Conservation (phyloP, 441 rosid species). For the Isatis lusitanica region DNA sequence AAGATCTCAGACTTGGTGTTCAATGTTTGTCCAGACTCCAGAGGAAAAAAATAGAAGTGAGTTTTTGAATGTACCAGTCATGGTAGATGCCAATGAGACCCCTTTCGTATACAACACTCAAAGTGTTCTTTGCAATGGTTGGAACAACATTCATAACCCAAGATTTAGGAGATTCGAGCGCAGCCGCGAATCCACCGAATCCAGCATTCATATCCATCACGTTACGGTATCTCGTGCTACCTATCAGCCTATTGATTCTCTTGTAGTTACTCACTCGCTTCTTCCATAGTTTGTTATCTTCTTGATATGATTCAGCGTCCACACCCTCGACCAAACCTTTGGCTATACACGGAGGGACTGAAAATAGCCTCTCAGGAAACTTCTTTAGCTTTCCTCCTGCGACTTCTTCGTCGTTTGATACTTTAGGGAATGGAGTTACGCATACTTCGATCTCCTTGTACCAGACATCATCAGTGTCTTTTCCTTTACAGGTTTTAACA, state of each 20-base stretch:
- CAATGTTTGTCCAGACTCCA: neutral
- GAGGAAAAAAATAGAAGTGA: neutral
- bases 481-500: constrained; percentile 35
- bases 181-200: constrained; percentile 52
- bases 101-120: constrained; percentile 44
- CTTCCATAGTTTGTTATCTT: constrained; percentile 41
- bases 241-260: constrained; percentile 38
- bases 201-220: constrained; percentile 56
- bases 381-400: constrained; percentile 38
- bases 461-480: constrained; percentile 46
- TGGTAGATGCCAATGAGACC: constrained; percentile 57
- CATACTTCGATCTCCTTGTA: constrained; percentile 50
- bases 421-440: constrained; percentile 42
- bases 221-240: constrained; percentile 46
- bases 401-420: constrained; percentile 34
- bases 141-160: constrained; percentile 64
- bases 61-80: constrained; percentile 41
- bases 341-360: constrained; percentile 40
- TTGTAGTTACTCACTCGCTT: constrained; percentile 46
- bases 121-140: constrained; percentile 42
- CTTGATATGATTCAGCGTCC: constrained; percentile 35
- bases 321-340: constrained; percentile 39
- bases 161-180: constrained; percentile 41
- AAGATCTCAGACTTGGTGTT: neutral
- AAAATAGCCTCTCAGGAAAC: constrained; percentile 45